Conservation (phyloP, 1,284 basidiomycete species). For the Fomitopsis schrenkii region DNA sequence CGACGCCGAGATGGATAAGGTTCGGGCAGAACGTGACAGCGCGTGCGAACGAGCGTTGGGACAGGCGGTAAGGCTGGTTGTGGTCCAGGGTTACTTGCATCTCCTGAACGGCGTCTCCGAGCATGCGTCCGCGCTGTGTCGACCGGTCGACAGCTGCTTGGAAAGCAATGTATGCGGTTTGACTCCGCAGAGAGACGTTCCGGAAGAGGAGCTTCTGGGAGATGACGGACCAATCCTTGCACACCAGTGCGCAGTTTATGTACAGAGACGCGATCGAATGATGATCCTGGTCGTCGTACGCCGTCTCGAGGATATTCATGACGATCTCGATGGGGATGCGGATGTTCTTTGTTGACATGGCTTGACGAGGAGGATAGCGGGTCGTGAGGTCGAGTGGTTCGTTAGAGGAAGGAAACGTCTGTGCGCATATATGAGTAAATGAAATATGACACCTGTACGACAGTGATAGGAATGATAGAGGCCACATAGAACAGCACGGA, state of each 20-base stretch:
- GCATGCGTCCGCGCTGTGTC: slow-evolving; percentile 41
- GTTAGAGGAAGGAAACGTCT: not conserved
- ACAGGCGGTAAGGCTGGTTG: slow-evolving; percentile 58
- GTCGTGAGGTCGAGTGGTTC: slow-evolving; percentile 16
- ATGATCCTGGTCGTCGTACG: slow-evolving; percentile 38
- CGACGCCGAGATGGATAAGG: slow-evolving; percentile 48
- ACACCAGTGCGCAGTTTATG: slow-evolving; percentile 54
- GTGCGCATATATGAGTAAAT: slow-evolving; percentile 1
- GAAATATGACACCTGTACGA: not conserved
- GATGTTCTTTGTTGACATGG: slow-evolving; percentile 8
- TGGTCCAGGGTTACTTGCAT: slow-evolving; percentile 58
- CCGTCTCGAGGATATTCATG: slow-evolving; percentile 55
- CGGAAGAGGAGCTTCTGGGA: slow-evolving; percentile 64
- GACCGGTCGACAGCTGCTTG: slow-evolving; percentile 41
- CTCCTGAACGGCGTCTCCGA: slow-evolving; percentile 48
- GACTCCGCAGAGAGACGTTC: slow-evolving; percentile 47
- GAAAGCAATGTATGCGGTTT: slow-evolving; percentile 52
- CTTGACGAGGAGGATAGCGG: slow-evolving; percentile 17
- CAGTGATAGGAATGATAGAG: not conserved
- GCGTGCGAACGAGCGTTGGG: slow-evolving; percentile 50
- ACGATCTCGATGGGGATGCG: slow-evolving; percentile 58
- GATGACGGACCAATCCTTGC: slow-evolving; percentile 54
- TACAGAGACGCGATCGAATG: slow-evolving; percentile 40
- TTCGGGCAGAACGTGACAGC: slow-evolving; percentile 57
- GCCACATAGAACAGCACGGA: not conserved